Conservation (phyloP, 176 grass and related monocot species). For the Eremochloa ophiuroides region DNA sequence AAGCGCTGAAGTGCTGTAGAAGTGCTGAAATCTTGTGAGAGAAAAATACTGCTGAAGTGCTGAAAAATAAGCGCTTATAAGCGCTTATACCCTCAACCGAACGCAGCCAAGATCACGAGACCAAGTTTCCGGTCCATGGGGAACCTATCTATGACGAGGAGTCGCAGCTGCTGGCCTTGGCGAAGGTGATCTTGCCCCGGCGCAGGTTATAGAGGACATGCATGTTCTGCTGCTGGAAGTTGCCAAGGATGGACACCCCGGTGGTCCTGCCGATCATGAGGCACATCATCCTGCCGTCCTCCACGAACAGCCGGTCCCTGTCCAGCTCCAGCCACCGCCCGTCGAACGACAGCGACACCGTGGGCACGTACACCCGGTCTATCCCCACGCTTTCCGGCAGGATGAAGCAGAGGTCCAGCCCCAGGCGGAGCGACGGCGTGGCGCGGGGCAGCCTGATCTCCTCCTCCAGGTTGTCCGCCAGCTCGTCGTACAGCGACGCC, state of each 20-base stretch:
- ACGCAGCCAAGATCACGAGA: background rate
- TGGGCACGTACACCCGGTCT: conserved; percentile 42
- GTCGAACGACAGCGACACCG: conserved; percentile 46
- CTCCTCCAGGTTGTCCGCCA: conserved; percentile 42
- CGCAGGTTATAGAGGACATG: conserved; percentile 47
- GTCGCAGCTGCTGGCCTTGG: conserved; percentile 26
- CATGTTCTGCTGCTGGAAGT: conserved; percentile 68
- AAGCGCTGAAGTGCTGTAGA: too few relatives aligned
- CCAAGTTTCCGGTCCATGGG: background rate
- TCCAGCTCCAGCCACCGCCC: conserved; percentile 35
- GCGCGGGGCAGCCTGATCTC: conserved; percentile 49
- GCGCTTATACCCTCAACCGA: too few relatives aligned
- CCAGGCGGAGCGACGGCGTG: conserved; percentile 25
- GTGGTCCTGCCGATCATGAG: conserved; percentile 40
- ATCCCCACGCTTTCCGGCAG: conserved; percentile 36
- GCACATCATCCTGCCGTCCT: conserved; percentile 53
- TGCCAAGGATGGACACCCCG: conserved; percentile 55
- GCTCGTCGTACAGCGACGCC: conserved; percentile 45
- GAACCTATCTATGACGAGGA: background rate
- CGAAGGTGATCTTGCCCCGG: conserved; percentile 46
- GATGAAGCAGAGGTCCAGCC: conserved; percentile 63
- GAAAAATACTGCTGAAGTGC: too few relatives aligned
- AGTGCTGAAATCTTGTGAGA: too few relatives aligned
- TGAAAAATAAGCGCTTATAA: too few relatives aligned
- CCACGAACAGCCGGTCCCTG: conserved; percentile 44